A percentile compares a stretch with the other conserved stretches of the same genome.
These are phyloP conservation scores for Leishmania aethiopica DNA, from an alignment of 208 protist species.

Conservation along the genomic window DNA sequence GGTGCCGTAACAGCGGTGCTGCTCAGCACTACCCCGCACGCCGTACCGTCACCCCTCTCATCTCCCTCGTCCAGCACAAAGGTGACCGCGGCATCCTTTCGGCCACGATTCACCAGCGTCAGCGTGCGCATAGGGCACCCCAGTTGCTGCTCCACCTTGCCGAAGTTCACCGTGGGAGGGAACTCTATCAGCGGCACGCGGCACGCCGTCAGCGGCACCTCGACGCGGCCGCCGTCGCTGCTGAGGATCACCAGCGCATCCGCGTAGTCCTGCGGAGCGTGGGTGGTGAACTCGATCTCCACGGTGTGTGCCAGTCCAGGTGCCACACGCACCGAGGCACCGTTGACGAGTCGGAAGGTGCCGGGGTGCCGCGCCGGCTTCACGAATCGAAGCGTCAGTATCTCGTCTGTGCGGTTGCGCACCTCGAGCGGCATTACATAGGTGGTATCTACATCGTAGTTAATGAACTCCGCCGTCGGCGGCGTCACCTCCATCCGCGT, in stretches of 20 bases:
- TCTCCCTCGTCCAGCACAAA: conserved; percentile 18
- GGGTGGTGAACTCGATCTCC: conserved; percentile 87
- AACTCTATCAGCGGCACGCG: conserved; percentile 74
- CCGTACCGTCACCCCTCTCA: neutral
- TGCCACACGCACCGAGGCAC: conserved; percentile 65
- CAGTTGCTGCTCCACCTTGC: conserved; percentile 69
- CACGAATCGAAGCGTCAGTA: conserved; percentile 79
- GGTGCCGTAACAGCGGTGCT: conserved; percentile 25
- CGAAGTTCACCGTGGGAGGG: conserved; percentile 59
- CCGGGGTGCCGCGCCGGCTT: conserved; percentile 48
- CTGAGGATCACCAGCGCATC: conserved; percentile 80
- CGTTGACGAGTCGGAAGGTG: conserved; percentile 74
- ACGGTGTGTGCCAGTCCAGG: conserved; percentile 74
- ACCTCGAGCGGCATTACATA: conserved; percentile 89
- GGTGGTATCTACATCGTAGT: conserved; percentile 86
- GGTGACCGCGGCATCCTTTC: conserved; percentile 52
- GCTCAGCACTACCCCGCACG: conserved; percentile 25
- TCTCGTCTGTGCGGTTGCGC: conserved; percentile 60
- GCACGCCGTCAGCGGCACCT: conserved; percentile 69
- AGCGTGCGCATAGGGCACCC: conserved; percentile 43
- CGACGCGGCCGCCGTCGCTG: conserved; percentile 56
- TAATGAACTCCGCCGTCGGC: conserved; percentile 71
- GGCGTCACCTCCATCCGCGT: conserved; percentile 51
- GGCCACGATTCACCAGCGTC: conserved; percentile 72
- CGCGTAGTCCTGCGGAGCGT: conserved; percentile 64